A percentile compares a stretch with the other conserved stretches of the same genome.
Evolutionary conservation across 2,329 filamentous ascomycete species (phyloP).

Genomic region (Ceratocystis harringtonii): DNA sequence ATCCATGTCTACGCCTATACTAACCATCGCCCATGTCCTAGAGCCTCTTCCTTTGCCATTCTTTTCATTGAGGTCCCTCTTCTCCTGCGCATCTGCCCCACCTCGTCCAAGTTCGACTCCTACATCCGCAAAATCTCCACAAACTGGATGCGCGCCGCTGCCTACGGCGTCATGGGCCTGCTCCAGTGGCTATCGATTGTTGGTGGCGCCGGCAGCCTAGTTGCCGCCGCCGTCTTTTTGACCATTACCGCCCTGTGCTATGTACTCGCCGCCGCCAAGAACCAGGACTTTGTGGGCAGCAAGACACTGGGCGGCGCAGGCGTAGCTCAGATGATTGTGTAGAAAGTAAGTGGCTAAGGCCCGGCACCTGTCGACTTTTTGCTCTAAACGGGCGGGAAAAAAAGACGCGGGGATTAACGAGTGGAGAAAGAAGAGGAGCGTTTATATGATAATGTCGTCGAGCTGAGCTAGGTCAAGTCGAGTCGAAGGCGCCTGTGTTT

Average conservation of each 20-base stretch:
- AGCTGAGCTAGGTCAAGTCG: too few relatives aligned
- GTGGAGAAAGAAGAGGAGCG: not conserved
- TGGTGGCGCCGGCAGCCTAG: slow-evolving; percentile 50
- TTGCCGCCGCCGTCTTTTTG: slow-evolving; percentile 74
- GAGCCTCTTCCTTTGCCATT: slow-evolving; percentile 56
- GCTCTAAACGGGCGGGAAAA: too few relatives aligned
- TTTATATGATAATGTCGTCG: too few relatives aligned
- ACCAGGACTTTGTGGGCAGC: slow-evolving; percentile 76
- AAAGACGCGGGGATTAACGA: not conserved
- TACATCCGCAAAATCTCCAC: slow-evolving; percentile 86
- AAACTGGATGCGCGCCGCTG: slow-evolving; percentile 87
- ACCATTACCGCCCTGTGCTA: slow-evolving; percentile 69
- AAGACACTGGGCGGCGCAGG: slow-evolving; percentile 92
- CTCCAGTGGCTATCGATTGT: slow-evolving; percentile 75
- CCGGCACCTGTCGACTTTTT: too few relatives aligned
- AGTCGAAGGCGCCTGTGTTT: too few relatives aligned
- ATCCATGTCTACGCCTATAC: not conserved
- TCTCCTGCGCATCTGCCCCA: slow-evolving; percentile 93
- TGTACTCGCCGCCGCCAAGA: slow-evolving; percentile 59
- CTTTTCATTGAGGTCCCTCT: slow-evolving; percentile 84
- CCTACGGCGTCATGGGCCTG: slow-evolving; percentile 67
- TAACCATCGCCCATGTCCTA: slow-evolving; percentile 24
- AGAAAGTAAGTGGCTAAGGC: slow-evolving; percentile 21
- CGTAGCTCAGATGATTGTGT: slow-evolving; percentile 97
- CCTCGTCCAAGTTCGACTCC: slow-evolving; percentile 72